Evolutionary conservation across 2,329 filamentous ascomycete species (phyloP).

Genomic region (Pseudocercospora fuligena): DNA sequence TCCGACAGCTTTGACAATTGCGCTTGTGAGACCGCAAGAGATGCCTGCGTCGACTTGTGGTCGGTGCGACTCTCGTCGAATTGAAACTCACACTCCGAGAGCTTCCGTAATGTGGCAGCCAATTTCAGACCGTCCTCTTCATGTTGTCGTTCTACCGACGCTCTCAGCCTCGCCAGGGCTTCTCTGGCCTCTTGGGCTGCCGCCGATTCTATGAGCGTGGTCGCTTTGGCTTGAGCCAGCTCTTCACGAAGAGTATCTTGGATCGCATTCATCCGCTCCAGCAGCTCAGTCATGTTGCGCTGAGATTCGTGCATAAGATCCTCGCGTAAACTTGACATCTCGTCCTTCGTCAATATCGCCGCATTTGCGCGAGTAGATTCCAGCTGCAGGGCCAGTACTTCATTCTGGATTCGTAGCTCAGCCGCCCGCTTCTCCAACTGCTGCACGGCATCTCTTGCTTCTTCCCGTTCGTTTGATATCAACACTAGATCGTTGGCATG

Average conservation of each 20-base stretch:
- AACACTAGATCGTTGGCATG: background rate
- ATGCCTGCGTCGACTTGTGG: background rate
- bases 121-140: background rate
- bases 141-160: background rate
- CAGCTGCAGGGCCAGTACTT: background rate
- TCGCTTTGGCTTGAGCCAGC: background rate
- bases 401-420: background rate
- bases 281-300: background rate
- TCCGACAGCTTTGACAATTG: background rate
- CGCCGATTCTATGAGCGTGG: background rate
- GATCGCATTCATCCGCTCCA: background rate
- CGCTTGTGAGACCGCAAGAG: background rate
- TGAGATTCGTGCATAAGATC: background rate
- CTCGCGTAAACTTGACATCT: background rate
- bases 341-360: background rate
- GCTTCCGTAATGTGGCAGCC: background rate
- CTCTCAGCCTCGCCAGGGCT: background rate
- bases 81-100: background rate
- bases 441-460: background rate
- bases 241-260: background rate
- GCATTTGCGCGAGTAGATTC: background rate
- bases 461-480: background rate
- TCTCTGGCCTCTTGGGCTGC: background rate
- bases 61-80: background rate
- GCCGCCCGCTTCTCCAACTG: background rate